phyloP scores from a whole-genome alignment of 148 eudicot species.

The Talinum fruticosum region DNA sequence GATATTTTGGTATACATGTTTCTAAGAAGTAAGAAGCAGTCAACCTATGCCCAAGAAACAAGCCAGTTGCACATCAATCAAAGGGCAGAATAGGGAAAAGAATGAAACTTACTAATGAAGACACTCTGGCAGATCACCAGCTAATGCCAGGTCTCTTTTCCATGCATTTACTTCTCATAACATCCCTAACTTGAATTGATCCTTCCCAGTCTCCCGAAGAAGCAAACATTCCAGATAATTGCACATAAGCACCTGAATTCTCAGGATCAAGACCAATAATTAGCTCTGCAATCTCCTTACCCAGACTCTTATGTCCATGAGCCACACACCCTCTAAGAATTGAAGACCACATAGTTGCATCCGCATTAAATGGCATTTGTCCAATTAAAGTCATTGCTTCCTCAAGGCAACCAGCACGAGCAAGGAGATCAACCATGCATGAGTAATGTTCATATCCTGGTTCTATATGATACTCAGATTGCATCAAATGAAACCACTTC shows the following conservation, averaged over 20 bases:
- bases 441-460: slow-evolving; percentile 82
- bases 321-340: slow-evolving; percentile 78
- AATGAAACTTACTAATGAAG: slow-evolving; percentile 18
- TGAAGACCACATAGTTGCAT: slow-evolving; percentile 68
- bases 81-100: neutral
- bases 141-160: slow-evolving; percentile 60
- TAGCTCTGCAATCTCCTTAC: slow-evolving; percentile 50
- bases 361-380: slow-evolving; percentile 56
- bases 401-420: slow-evolving; percentile 64
- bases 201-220: slow-evolving; percentile 69
- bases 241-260: slow-evolving; percentile 71
- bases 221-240: slow-evolving; percentile 71
- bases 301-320: slow-evolving; percentile 60
- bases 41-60: neutral
- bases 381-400: slow-evolving; percentile 55
- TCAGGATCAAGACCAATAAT: slow-evolving; percentile 63
- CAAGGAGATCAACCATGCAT: slow-evolving; percentile 86
- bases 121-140: slow-evolving; percentile 29
- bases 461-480: slow-evolving; percentile 43
- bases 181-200: slow-evolving; percentile 54
- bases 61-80: neutral
- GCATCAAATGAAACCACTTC: slow-evolving; percentile 76
- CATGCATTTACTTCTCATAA: slow-evolving; percentile 53
- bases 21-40: slow-evolving; percentile 1
- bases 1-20: neutral